Evolutionary conservation across 805 yeast genomes (phyloP).

Genomic region (Nadsonia fulvescens): DNA sequence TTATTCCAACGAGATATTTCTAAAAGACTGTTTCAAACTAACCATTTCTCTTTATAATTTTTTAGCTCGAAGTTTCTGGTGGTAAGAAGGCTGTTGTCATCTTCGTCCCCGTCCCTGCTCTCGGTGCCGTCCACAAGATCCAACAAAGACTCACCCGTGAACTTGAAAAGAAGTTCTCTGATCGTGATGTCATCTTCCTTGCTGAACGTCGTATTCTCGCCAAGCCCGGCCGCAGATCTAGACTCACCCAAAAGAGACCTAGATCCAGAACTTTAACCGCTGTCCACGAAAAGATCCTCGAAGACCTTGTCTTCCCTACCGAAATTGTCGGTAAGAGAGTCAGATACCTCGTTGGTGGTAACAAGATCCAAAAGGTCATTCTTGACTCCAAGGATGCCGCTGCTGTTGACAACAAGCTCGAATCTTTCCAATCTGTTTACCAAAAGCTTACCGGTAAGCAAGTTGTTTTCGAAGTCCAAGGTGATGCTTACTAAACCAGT

Average conservation of each 20-base stretch:
- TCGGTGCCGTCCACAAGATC: constrained; percentile 96
- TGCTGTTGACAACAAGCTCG: constrained; percentile 95
- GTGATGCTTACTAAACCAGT: constrained; percentile 21
- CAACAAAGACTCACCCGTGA: constrained; percentile 90
- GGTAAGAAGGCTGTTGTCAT: constrained; percentile 97
- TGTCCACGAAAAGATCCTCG: constrained; percentile 96
- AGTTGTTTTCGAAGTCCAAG: constrained; percentile 83
- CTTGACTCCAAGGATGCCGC: constrained; percentile 96
- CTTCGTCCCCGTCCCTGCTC: constrained; percentile 95
- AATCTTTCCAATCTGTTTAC: constrained; percentile 98
- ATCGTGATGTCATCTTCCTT: constrained; percentile 96
- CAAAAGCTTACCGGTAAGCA: constrained; percentile 98
- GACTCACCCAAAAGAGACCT: constrained; percentile 97
- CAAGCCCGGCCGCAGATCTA: constrained; percentile 87
- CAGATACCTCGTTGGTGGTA: constrained; percentile 97
- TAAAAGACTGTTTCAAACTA: not conserved
- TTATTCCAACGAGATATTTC: constrained; percentile 1
- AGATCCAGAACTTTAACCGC: constrained; percentile 98
- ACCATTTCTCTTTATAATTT: too few relatives aligned
- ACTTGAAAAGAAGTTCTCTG: constrained; percentile 99
- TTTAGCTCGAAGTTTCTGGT: constrained; percentile 91
- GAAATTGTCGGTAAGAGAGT: constrained; percentile 98
- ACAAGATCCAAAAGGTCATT: constrained; percentile 93
- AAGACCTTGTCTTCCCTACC: constrained; percentile 98
- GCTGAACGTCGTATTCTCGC: constrained; percentile 99